Percentiles rank a stretch among this genome's conserved stretches.
phyloP scores from a whole-genome alignment of 768 basidiomycete species.

The Galerina sulciceps region DNA sequence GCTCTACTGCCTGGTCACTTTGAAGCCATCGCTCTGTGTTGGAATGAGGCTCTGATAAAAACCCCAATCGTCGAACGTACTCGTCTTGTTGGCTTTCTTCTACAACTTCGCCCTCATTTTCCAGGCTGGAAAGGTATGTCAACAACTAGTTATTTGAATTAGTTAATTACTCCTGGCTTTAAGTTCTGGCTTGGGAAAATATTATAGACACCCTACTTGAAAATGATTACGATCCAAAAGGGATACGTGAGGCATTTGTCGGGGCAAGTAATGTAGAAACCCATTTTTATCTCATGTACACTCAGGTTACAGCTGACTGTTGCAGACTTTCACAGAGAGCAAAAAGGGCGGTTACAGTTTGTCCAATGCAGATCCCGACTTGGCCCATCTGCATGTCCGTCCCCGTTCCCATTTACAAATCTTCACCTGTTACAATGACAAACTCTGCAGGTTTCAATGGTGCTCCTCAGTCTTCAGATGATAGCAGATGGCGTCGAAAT shows the following conservation, averaged over 20 bases:
- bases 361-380: slow-evolving; percentile 45
- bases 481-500: slow-evolving; percentile 64
- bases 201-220: slow-evolving; percentile 63
- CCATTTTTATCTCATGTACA: background rate
- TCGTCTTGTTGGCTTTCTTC: slow-evolving; percentile 63
- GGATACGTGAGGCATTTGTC: slow-evolving; percentile 39
- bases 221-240: slow-evolving; percentile 47
- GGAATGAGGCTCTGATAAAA: slow-evolving; percentile 63
- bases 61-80: slow-evolving; percentile 60
- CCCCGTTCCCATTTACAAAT: background rate
- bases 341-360: slow-evolving; percentile 6
- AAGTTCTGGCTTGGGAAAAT: slow-evolving; percentile 69
- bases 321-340: background rate
- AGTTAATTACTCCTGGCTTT: background rate
- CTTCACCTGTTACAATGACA: background rate
- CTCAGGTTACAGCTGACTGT: background rate
- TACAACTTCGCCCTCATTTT: slow-evolving; percentile 72
- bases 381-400: slow-evolving; percentile 49
- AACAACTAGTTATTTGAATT: background rate
- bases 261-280: slow-evolving; percentile 44
- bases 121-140: slow-evolving; percentile 65
- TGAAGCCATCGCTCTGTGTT: slow-evolving; percentile 67
- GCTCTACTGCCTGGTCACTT: slow-evolving; percentile 70
- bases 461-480: slow-evolving; percentile 67
- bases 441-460: slow-evolving; percentile 49